A percentile compares a stretch with the other conserved stretches of the same genome.
Conservation (phyloP, 2,329 filamentous ascomycete species). For the Blastomyces parvus region DNA sequence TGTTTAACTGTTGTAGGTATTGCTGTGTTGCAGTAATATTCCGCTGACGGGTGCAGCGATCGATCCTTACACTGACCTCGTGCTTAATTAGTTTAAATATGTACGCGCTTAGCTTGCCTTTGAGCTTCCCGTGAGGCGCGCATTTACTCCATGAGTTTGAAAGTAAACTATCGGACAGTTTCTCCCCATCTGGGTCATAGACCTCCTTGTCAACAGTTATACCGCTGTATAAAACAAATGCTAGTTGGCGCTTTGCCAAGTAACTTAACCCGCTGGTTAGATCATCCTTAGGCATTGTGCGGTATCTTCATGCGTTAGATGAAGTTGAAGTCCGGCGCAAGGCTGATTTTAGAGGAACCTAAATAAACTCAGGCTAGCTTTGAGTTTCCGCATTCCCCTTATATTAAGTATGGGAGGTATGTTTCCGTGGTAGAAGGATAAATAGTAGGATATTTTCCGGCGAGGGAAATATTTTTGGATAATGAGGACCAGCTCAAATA, state of each 20-base stretch:
- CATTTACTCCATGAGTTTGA: background rate
- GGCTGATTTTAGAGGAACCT: background rate
- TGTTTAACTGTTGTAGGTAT: background rate
- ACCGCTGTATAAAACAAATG: background rate
- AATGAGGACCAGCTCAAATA: background rate
- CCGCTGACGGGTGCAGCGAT: background rate
- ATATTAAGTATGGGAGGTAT: background rate
- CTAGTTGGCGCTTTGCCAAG: background rate
- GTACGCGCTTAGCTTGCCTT: background rate
- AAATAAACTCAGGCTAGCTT: background rate
- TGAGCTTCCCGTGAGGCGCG: background rate
- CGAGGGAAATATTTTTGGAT: background rate
- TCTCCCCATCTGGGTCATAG: background rate
- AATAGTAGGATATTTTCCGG: background rate
- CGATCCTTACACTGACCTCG: background rate
- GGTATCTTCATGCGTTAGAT: background rate
- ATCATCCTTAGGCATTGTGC: background rate
- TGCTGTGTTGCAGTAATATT: background rate
- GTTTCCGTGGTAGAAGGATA: background rate
- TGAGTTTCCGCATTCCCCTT: background rate
- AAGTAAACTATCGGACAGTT: background rate
- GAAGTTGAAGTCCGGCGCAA: background rate
- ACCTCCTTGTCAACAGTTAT: background rate
- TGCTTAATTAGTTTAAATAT: background rate
- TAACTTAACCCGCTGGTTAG: background rate